phyloP scores from a whole-genome alignment of 2,329 filamentous ascomycete species.

The Fusarium multiceps region DNA sequence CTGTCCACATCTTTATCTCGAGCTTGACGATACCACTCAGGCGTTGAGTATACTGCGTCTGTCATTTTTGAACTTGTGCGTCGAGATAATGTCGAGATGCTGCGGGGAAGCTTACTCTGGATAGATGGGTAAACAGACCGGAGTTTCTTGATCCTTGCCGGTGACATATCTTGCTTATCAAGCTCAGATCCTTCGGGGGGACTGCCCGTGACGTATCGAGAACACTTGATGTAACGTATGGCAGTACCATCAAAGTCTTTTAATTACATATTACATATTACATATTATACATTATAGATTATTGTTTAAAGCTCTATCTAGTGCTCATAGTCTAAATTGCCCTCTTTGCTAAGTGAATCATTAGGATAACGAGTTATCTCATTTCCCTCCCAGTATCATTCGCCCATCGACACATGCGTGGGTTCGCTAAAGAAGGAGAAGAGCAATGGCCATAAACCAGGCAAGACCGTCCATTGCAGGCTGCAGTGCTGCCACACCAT shows the following conservation, averaged over 20 bases:
- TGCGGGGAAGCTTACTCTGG: neutral
- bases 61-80: too few relatives aligned
- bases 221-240: neutral
- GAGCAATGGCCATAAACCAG: neutral
- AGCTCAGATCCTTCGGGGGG: neutral
- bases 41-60: neutral
- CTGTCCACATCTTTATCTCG: constrained; percentile 13
- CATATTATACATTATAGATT: neutral
- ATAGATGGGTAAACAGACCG: neutral
- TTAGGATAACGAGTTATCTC: neutral
- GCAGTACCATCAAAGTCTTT: neutral
- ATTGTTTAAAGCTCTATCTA: neutral
- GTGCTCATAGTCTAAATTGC: too few relatives aligned
- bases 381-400: neutral
- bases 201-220: neutral
- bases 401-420: neutral
- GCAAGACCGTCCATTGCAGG: neutral
- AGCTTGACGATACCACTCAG: constrained; percentile 18
- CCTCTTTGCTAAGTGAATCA: neutral
- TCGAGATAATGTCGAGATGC: too few relatives aligned
- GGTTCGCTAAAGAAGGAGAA: neutral
- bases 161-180: neutral
- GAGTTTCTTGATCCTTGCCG: neutral
- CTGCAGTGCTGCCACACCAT: neutral
- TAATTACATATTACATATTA: too few relatives aligned